phyloP scores from a whole-genome alignment of 2,329 filamentous ascomycete genomes.

The Chaetoscypha palmicola region DNA sequence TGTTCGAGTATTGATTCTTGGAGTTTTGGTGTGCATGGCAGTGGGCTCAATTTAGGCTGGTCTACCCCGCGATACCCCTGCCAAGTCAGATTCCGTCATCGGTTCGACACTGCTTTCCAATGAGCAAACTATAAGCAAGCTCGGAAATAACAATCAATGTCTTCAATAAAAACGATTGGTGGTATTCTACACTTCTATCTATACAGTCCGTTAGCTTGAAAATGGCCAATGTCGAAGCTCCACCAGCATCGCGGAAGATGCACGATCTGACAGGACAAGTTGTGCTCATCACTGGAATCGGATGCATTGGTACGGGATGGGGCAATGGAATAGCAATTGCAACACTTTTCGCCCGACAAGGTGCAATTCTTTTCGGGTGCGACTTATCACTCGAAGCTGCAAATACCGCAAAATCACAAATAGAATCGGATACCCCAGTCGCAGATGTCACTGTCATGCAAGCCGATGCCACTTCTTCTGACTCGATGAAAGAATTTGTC shows the following conservation, averaged over 20 bases:
- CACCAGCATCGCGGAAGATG: constrained; percentile 27
- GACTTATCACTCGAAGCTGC: constrained; percentile 39
- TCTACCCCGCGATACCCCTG: constrained; percentile 11
- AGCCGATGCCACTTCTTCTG: constrained; percentile 45
- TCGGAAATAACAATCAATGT: no score
- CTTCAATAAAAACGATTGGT: no score
- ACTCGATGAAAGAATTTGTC: constrained; percentile 45
- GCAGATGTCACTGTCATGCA: constrained; percentile 31
- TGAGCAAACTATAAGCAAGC: no score
- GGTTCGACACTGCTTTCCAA: no score
- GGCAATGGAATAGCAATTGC: constrained; percentile 45
- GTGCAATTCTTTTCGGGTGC: constrained; percentile 44
- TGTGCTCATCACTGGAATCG: constrained; percentile 40
- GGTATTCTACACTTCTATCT: no score
- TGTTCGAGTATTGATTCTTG: constrained; percentile 24
- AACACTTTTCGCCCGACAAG: constrained; percentile 40
- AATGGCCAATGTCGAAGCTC: constrained; percentile 18
- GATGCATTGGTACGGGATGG: constrained; percentile 39
- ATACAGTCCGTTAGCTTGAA: no score
- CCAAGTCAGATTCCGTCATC: no score
- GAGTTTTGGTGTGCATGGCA: neutral
- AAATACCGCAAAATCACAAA: constrained; percentile 31
- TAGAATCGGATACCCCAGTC: constrained; percentile 22
- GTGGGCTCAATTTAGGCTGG: no score
- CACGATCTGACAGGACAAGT: constrained; percentile 38